Percentiles rank a stretch among this genome's conserved stretches.
Evolutionary conservation across 345 rosid species (phyloP).

Genomic region (Aethionema arabicum): DNA sequence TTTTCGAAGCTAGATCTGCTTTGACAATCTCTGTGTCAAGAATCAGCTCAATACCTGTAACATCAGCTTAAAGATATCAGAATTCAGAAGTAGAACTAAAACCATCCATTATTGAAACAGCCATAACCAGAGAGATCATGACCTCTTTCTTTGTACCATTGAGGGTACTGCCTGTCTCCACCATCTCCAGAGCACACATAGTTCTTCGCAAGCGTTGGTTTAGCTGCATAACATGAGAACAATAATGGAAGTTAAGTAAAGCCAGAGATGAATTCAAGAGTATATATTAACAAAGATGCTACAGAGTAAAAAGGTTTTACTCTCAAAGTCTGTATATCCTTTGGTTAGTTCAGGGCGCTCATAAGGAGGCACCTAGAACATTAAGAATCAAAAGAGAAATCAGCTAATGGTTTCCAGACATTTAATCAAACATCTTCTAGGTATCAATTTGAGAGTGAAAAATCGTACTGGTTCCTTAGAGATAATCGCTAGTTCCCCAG

Average conservation of each 20-base stretch:
- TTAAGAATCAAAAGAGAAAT: background rate
- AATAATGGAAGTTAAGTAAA: background rate
- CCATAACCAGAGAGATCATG: no score
- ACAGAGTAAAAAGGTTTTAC: background rate
- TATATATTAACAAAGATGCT: background rate
- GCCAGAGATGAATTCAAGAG: no score
- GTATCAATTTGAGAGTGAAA: background rate
- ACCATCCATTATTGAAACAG: no score
- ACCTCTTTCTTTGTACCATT: slow-evolving; percentile 67
- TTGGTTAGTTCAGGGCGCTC: slow-evolving; percentile 84
- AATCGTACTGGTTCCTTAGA: slow-evolving; percentile 57
- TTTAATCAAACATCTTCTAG: background rate
- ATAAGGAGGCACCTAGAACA: slow-evolving; percentile 52
- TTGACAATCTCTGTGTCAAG: slow-evolving; percentile 62
- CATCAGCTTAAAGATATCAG: no score
- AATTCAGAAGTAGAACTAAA: no score
- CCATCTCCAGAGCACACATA: slow-evolving; percentile 74
- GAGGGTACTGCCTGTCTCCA: slow-evolving; percentile 63
- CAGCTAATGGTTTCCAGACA: background rate
- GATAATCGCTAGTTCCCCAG: slow-evolving; percentile 71
- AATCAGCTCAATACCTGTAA: slow-evolving; percentile 57
- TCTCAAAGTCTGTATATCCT: slow-evolving; percentile 57
- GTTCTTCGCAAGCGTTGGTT: slow-evolving; percentile 54
- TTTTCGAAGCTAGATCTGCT: slow-evolving; percentile 61
- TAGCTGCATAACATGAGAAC: background rate